Base-by-base conservation (phyloP, 345 rosid species). In the Clarkia xantiana region DNA sequence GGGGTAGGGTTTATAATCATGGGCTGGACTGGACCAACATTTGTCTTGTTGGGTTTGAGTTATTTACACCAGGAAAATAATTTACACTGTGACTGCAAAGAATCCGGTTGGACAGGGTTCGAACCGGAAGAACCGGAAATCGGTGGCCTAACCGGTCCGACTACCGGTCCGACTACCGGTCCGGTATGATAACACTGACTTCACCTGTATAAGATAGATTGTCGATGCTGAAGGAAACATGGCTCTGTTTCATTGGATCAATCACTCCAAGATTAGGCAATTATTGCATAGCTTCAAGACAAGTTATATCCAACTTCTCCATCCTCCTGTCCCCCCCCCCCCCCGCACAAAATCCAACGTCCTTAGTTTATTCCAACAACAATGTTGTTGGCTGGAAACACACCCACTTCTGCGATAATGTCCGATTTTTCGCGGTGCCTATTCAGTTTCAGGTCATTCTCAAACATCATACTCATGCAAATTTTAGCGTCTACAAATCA, bases 371-470 rank as follows among this genome's bases (percentile, higher is more conserved):
- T 40, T 19, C 44, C 1, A 29, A 50, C 39, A 61, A 54, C 55
- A 18, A 59, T 51, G 63, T 25, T 19, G 14, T 50, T 19, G 42
- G 40, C 7, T 40, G 52, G 46, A 60, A 36, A 34, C 68, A 65
- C 42, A 8, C 52, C 36, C 62, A 39, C 45, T 66, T 67, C 47
- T 55, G 54, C 62, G 29, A 18, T 42, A 68, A 57, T 61, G 71
- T 47, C 44, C 77, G 88, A 60, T 73, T 55, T 60, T 80, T 66
- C 44, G 76, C 80, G 49, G 67, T 69, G 15, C 65, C 77, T 11
- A 43, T 58, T 61, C 74, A 69, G 86, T 77, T 77, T 57, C 10
- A 17, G 18, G 40, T 0, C n/a, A 42, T 11, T 23, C 10, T 23
- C n/a, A 3, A 16, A 15, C 11, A 20, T n/a, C 12, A 2, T 20